These are phyloP conservation scores for Ogataea siamensis DNA, from an alignment of 805 yeast species.

Conservation along the genomic window DNA sequence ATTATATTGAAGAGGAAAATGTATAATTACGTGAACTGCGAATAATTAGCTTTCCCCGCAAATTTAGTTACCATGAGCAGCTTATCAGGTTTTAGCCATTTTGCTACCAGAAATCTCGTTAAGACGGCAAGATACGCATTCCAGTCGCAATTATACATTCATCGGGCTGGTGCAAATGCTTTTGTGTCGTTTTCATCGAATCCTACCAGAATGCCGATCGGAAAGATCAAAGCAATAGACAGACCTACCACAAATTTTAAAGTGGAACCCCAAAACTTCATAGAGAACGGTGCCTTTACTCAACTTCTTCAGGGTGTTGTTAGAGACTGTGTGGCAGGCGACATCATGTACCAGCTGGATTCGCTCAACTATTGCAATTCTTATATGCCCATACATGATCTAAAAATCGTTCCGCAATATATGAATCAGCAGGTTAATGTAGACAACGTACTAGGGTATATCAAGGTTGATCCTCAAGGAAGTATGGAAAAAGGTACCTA, in stretches of 20 bases:
- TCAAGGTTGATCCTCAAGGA: constrained; percentile 54
- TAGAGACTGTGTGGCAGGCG: constrained; percentile 34
- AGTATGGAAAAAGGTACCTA: constrained; percentile 53
- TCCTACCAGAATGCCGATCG: constrained; percentile 27
- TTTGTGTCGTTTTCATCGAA: constrained; percentile 32
- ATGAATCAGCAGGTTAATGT: constrained; percentile 59
- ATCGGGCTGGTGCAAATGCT: constrained; percentile 18
- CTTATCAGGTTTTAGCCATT: constrained; percentile 5
- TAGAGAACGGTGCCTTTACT: constrained; percentile 28
- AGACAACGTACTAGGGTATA: constrained; percentile 70
- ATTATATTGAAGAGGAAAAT: too few species aligned
- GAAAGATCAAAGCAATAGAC: constrained; percentile 14
- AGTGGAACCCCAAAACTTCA: constrained; percentile 26
- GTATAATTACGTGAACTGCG: too few species aligned
- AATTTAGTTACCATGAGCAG: constrained; percentile 2
- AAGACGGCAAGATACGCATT: constrained; percentile 21
- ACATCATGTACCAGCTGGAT: constrained; percentile 54
- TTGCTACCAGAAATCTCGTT: constrained; percentile 22
- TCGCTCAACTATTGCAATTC: constrained; percentile 50
- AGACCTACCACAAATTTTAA: constrained; percentile 3
- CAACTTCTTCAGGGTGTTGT: constrained; percentile 26
- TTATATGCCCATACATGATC: constrained; percentile 70
- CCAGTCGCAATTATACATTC: constrained; percentile 32
- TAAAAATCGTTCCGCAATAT: constrained; percentile 60
- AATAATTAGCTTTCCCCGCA: constrained; percentile 6